Percentiles rank a stretch among this genome's conserved stretches.
Conservation (phyloP, 208 protist genomes). For the Crithidia expoeki region DNA sequence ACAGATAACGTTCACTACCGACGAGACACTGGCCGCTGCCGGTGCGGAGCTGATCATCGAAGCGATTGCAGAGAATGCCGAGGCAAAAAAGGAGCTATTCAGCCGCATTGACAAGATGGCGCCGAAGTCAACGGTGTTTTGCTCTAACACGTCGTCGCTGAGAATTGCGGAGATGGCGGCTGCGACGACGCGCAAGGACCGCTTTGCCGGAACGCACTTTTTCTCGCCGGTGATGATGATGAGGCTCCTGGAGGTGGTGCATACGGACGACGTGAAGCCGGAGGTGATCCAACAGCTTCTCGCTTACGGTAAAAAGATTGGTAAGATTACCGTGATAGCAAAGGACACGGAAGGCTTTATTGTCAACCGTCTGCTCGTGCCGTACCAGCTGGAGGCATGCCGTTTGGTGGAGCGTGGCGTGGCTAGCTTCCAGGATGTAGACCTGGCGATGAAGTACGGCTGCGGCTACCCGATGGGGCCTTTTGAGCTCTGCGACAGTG, state of each 20-base stretch:
- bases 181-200: slow-evolving; percentile 55
- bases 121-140: slow-evolving; percentile 74
- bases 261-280: slow-evolving; percentile 50
- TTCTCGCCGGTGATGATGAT: slow-evolving; percentile 92
- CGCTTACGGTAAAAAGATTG: slow-evolving; percentile 54
- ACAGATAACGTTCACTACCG: slow-evolving; percentile 67
- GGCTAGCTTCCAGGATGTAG: slow-evolving; percentile 77
- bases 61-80: slow-evolving; percentile 71
- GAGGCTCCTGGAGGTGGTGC: slow-evolving; percentile 91
- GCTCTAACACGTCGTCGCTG: slow-evolving; percentile 88
- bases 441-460: slow-evolving; percentile 90
- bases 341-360: slow-evolving; percentile 91
- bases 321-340: slow-evolving; percentile 69
- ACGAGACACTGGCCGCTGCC: slow-evolving; percentile 43
- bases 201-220: slow-evolving; percentile 89
- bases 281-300: slow-evolving; percentile 54
- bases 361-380: slow-evolving; percentile 90
- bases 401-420: slow-evolving; percentile 83
- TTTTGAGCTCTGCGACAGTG: slow-evolving; percentile 79
- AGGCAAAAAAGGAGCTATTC: slow-evolving; percentile 66
- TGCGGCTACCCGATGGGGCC: slow-evolving; percentile 92
- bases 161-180: slow-evolving; percentile 64
- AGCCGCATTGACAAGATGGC: slow-evolving; percentile 53
- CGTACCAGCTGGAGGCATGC: slow-evolving; percentile 79
- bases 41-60: slow-evolving; percentile 64